Evolutionary conservation across 305 asterid genomes (phyloP).

Genomic region (Fraxinus ornus): DNA sequence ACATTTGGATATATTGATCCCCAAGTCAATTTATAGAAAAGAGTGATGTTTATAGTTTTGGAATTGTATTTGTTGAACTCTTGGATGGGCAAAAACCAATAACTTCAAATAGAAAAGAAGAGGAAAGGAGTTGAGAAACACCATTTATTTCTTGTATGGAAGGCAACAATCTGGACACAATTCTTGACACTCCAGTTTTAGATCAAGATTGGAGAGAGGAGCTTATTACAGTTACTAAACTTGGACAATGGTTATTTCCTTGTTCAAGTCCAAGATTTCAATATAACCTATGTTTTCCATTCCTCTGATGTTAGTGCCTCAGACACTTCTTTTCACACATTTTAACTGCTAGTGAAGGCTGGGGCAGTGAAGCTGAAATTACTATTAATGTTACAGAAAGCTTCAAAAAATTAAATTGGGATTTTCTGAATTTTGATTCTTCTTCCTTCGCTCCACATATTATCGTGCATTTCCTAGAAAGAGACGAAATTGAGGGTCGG

Average conservation of each 20-base stretch:
- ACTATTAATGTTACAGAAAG: too few relatives aligned
- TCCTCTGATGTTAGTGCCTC: too few relatives aligned
- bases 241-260: constrained; percentile 14
- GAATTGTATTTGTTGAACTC: constrained; percentile 24
- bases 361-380: too few relatives aligned
- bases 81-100: constrained; percentile 9
- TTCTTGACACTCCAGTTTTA: background rate
- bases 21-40: background rate
- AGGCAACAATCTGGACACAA: background rate
- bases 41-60: constrained; percentile 25
- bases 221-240: background rate
- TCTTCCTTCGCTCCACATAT: too few relatives aligned
- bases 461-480: too few relatives aligned
- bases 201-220: constrained; percentile 2
- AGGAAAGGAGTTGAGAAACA: background rate
- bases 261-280: too few relatives aligned
- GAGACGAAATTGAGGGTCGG: too few relatives aligned
- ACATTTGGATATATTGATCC: constrained; percentile 31
- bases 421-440: too few relatives aligned
- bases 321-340: too few relatives aligned
- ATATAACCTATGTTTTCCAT: too few relatives aligned
- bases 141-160: background rate
- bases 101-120: background rate
- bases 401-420: too few relatives aligned
- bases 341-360: too few relatives aligned